Base-by-base conservation (phyloP, 1,284 basidiomycete species). In the Rhodotorula sp. region DNA sequence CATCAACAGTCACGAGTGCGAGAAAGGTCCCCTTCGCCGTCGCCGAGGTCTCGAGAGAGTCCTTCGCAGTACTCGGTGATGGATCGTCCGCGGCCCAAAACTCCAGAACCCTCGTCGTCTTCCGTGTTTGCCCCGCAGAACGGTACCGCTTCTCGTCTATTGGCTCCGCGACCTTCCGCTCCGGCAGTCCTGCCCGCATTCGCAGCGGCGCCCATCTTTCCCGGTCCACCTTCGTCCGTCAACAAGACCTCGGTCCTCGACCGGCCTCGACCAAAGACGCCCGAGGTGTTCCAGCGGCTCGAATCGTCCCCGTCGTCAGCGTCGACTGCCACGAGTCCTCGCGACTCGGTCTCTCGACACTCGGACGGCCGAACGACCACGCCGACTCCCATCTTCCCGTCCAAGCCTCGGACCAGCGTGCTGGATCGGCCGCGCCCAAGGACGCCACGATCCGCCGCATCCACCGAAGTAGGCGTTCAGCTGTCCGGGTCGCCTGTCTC, bases 341-440 rank as follows among this genome's bases (percentile, higher is more conserved):
- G 10, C 39, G 39, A 43, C 10, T 14, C 39, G 39, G 12, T 43
- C 10, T 43, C 39, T 43, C 39, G 39, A 43, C 39, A 56, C 15
- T 21, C 54, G 29, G 29, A 15, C 26, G 29, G 54, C n/a, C 26
- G 54, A 29, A 29, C 54, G 26, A 56, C 26, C 26, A 56, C 54
- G 54, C 54, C 54, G 26, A 56, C 54, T 23, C 51, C 51, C 2
- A 26, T 56, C 54, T 56, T n/a, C 4, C 26, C 39, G 2, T 23
- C 31, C 39, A 31, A 14, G 26, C 43, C 39, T 18, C 46, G 46
- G n/a, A 23, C 26, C 29, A 49, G 29, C 29, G 54, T 74, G 8
- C 67, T 74, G 51, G 70, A 70, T 57, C 67, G 71, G 5, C 61
- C 64, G 1, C 68, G 74, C 1, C 74, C 66, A 1, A 66, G 64